Evolutionary conservation across 164 flowering plant species (phyloP), one percentile per base, ranked within the genome.

Genomic region (Annona cherimola): DNA sequence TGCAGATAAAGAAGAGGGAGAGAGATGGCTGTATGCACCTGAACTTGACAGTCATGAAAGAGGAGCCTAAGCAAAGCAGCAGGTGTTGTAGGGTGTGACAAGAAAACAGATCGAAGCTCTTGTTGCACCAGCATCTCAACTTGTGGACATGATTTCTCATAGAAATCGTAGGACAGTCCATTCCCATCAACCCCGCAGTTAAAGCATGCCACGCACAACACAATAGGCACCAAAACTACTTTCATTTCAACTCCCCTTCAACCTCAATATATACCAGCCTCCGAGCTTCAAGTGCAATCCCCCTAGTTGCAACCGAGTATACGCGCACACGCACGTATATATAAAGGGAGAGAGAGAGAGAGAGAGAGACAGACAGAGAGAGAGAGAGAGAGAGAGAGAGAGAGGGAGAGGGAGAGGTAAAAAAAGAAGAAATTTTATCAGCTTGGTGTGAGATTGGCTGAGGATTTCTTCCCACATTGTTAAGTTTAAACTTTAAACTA

Each of bases 21-120:
- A 61, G 63, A 6, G n/a, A 45, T 11, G 19, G 43, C 61, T 57
- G 46, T 45, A 65, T 20, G 50, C 57, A 78, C 83, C 80, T 80
- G 81, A 76, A 78, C 79, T 78, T 76, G 79, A 69, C 78, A 78
- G 72, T 81, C 81, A 71, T 81, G 81, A 63, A 81, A 80, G 73
- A 78, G 60, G 67, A 81, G 81, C 62, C 84, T 66, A 5, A 81
- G 76, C 57, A 81, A 70, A n/a, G 78, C 76, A 3, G 81, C 79
- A 0, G 79, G 74, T 19, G 79, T 68, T 14, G 83, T 57, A 35
- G 64, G 57, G 42, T 81, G 78, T 0, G 44, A 4, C 16, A 68
- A n/a, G 41, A 72, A 41, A 67, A 76, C 61, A 63, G 70, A 45
- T 26, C 70, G 12, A 12, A 76, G 18, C 12, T 71, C 67, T 57